Percentiles rank a stretch among this genome's conserved stretches.
These are phyloP conservation scores for Penicillium carneum DNA, from an alignment of 2,329 filamentous ascomycete species.

Conservation along the genomic window DNA sequence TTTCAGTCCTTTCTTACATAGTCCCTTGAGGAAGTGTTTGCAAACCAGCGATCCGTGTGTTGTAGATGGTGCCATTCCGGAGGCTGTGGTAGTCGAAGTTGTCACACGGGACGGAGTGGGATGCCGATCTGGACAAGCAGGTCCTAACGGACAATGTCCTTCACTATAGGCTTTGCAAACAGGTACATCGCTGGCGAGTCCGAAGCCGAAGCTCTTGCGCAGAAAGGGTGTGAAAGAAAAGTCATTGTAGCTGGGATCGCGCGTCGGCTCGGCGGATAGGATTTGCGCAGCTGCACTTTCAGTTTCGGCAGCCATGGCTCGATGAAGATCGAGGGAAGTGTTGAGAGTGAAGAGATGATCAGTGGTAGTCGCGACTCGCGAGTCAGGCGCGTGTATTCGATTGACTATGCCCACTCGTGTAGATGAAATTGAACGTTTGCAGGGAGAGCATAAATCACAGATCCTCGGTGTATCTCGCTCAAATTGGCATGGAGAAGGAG, in stretches of 20 bases:
- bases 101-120: conserved; percentile 56
- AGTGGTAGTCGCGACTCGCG: not conserved
- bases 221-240: conserved; percentile 90
- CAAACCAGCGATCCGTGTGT: conserved; percentile 74
- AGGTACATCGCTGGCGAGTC: conserved; percentile 77
- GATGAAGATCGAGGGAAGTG: not conserved
- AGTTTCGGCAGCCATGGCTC: conserved; percentile 46
- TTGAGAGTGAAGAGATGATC: not conserved
- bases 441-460: not conserved
- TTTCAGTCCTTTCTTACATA: conserved; percentile 95
- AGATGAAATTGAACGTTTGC: not conserved
- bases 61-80: conserved; percentile 50
- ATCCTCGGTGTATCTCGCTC: not conserved
- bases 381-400: not conserved
- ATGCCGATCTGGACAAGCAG: conserved; percentile 86
- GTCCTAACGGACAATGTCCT: conserved; percentile 85
- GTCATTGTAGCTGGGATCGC: conserved; percentile 61
- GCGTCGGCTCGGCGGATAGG: conserved; percentile 46
- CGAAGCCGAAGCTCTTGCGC: conserved; percentile 81
- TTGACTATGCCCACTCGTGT: not conserved
- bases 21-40: conserved; percentile 96
- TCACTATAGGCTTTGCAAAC: conserved; percentile 85
- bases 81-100: conserved; percentile 54
- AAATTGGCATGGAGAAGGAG: not conserved
- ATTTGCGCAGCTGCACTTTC: conserved; percentile 44